Conservation (phyloP, 1,139 yeast genomes). For the Saccharomyces hybrid region DNA sequence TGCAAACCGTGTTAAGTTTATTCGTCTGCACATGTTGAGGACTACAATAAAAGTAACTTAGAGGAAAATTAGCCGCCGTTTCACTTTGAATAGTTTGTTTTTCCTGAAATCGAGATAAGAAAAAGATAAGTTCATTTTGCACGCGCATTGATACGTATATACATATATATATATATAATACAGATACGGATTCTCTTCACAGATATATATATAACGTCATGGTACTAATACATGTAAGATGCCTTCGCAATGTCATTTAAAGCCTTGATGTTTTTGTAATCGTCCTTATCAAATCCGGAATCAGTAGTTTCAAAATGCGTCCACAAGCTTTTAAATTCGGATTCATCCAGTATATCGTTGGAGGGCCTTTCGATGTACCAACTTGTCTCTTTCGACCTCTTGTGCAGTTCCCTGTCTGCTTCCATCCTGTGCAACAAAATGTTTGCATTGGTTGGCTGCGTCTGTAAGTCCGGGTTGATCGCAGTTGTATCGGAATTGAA, state of each 20-base stretch:
- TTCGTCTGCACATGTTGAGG: neutral
- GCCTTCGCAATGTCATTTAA: constrained; percentile 12
- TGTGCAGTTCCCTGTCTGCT: constrained; percentile 30
- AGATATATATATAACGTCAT: neutral
- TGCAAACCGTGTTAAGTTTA: too few species aligned
- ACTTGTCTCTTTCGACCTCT: constrained; percentile 29
- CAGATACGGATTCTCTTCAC: too few species aligned
- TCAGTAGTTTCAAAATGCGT: constrained; percentile 11
- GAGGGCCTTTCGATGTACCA: constrained; percentile 23
- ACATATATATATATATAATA: neutral
- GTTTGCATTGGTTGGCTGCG: constrained; percentile 7
- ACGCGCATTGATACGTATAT: neutral
- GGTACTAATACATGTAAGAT: constrained; percentile 2
- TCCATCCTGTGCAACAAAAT: constrained; percentile 30
- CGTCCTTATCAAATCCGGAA: constrained; percentile 12
- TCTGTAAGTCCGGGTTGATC: constrained; percentile 7
- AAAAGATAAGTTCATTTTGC: neutral
- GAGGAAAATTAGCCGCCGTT: neutral
- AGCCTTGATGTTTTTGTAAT: constrained; percentile 18
- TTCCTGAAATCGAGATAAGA: neutral
- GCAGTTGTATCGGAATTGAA: neutral
- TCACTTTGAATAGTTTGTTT: neutral
- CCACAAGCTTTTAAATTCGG: constrained; percentile 23
- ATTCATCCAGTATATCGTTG: constrained; percentile 15
- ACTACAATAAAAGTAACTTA: neutral